A percentile compares a stretch with the other conserved stretches of the same genome.
Evolutionary conservation across 148 eudicot species (phyloP).

Genomic region (Chenopodium album): DNA sequence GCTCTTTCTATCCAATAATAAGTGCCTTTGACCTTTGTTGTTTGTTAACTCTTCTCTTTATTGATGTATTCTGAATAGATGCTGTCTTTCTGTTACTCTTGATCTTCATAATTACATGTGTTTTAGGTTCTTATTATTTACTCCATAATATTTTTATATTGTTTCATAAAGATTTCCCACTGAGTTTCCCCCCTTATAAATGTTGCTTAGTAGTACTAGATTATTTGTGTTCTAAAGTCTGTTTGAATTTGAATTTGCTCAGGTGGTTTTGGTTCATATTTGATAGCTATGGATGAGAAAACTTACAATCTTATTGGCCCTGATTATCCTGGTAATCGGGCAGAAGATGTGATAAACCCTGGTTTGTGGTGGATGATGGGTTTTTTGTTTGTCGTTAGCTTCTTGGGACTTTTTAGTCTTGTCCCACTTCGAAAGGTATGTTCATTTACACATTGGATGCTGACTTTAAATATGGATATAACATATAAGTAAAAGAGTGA

Average conservation of each 20-base stretch:
- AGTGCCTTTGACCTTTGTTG: background rate
- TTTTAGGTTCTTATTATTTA: background rate
- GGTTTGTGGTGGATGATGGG: conserved; percentile 95
- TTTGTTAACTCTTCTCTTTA: background rate
- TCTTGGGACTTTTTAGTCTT: conserved; percentile 88
- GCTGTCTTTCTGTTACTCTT: background rate
- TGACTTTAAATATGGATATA: background rate
- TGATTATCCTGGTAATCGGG: conserved; percentile 84
- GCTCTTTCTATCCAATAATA: background rate
- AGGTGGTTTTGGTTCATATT: conserved; percentile 93
- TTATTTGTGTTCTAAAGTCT: background rate
- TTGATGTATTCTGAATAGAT: background rate
- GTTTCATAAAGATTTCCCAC: background rate
- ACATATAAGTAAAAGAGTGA: background rate
- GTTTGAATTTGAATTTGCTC: conserved; percentile 14
- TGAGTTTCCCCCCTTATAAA: background rate
- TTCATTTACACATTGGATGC: conserved; percentile 5
- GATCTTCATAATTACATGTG: background rate
- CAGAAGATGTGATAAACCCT: conserved; percentile 82
- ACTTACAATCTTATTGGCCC: conserved; percentile 84
- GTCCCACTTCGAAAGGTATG: conserved; percentile 92
- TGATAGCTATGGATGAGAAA: conserved; percentile 89
- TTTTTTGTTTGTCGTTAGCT: conserved; percentile 84
- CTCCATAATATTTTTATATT: background rate
- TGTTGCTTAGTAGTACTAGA: background rate